Percentiles rank a stretch among this genome's conserved stretches.
Evolutionary conservation across 139 green algal species (phyloP).

Genomic region (Asterochloris erici): DNA sequence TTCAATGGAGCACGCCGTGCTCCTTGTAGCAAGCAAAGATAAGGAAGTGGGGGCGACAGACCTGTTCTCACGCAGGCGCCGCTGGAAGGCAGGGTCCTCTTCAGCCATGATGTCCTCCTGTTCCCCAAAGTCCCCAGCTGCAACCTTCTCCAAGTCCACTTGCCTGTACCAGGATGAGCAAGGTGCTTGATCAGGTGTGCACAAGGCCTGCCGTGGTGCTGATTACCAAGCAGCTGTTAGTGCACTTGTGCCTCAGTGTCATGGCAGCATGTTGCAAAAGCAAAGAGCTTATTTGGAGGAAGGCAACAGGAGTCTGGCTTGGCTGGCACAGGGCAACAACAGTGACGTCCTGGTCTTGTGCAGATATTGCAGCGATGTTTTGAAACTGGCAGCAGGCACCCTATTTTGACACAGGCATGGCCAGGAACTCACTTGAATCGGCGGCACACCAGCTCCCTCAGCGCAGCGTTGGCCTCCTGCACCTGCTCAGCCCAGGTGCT

Average conservation of each 20-base stretch:
- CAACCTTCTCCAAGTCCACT: constrained; percentile 7
- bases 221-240: no score
- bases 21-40: no score
- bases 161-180: not conserved
- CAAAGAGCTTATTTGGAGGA: no score
- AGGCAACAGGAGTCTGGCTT: no score
- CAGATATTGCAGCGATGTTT: no score
- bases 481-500: constrained; percentile 6
- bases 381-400: not conserved
- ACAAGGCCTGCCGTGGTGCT: not conserved
- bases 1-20: no score
- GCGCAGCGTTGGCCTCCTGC: not conserved
- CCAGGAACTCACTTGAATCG: constrained; percentile 2
- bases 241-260: no score
- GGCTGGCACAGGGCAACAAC: no score
- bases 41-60: no score
- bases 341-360: no score
- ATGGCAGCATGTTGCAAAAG: no score
- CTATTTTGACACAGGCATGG: not conserved
- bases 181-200: not conserved
- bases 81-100: constrained; percentile 9
- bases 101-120: constrained; percentile 1
- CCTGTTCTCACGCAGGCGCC: constrained; percentile 1
- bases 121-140: constrained; percentile 9
- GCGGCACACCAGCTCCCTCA: constrained; percentile 19